Evolutionary conservation across 768 basidiomycete species (phyloP).

Genomic region (Termitomyces sp.): DNA sequence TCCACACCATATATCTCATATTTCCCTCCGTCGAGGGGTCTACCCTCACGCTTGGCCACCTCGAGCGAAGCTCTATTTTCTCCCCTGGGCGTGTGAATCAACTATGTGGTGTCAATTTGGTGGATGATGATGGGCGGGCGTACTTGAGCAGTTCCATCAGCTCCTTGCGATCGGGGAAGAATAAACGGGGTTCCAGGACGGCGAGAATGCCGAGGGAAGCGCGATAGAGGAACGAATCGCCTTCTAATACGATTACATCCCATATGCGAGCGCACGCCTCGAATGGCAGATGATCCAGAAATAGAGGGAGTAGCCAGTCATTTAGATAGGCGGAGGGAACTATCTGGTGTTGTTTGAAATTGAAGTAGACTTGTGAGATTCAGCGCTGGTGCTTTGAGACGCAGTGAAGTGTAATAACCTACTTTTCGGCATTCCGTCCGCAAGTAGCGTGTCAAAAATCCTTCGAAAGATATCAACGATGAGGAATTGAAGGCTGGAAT

Average conservation of each 20-base stretch:
- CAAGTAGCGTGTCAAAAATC: constrained; percentile 88
- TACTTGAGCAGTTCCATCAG: constrained; percentile 75
- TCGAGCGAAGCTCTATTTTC: constrained; percentile 81
- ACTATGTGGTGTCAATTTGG: not conserved
- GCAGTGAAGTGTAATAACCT: constrained; percentile 17
- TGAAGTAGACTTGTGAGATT: constrained; percentile 71
- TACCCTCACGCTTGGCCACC: constrained; percentile 71
- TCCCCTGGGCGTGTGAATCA: constrained; percentile 40
- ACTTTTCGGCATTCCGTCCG: constrained; percentile 95
- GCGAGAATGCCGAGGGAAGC: constrained; percentile 78
- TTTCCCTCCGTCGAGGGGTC: constrained; percentile 58
- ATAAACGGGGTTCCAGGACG: constrained; percentile 78
- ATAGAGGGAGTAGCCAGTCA: constrained; percentile 78
- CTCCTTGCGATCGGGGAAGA: constrained; percentile 81
- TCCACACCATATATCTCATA: constrained; percentile 86
- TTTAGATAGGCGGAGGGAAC: constrained; percentile 80
- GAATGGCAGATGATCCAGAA: constrained; percentile 83
- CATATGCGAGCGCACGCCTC: constrained; percentile 87
- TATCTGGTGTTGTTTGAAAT: constrained; percentile 91
- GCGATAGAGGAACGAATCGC: constrained; percentile 86
- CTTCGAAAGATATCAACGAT: constrained; percentile 29
- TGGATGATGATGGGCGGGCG: constrained; percentile 19
- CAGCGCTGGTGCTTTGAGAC: not conserved
- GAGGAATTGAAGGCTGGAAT: not conserved
- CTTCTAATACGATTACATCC: constrained; percentile 85